Evolutionary conservation across 2,329 filamentous ascomycete genomes (phyloP).

Genomic region (Fusarium caatingaense): DNA sequence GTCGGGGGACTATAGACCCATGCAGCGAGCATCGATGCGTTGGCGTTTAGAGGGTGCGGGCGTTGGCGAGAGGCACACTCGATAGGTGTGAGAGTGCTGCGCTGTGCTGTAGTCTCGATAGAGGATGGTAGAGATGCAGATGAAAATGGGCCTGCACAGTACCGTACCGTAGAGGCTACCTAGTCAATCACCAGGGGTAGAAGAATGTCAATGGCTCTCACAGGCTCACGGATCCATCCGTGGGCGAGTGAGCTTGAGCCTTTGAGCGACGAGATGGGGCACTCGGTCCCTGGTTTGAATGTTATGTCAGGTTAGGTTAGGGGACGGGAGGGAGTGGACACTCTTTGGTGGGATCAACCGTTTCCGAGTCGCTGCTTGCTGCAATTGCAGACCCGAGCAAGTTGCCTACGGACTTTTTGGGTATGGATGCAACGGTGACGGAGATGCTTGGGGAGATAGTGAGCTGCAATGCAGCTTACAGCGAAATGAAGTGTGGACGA

Average conservation of each 20-base stretch:
- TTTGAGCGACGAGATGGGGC: slow-evolving; percentile 34
- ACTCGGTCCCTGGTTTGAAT: slow-evolving; percentile 32
- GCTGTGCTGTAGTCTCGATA: slow-evolving; percentile 15
- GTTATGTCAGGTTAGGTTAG: slow-evolving; percentile 25
- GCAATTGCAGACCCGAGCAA: neutral
- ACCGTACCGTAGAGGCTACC: slow-evolving; percentile 3
- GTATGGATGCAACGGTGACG: slow-evolving; percentile 29
- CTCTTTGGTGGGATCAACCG: slow-evolving; percentile 25
- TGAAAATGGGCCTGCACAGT: slow-evolving; percentile 20
- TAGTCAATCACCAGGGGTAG: slow-evolving; percentile 28
- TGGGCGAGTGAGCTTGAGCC: slow-evolving; percentile 33
- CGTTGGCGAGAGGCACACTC: slow-evolving; percentile 41
- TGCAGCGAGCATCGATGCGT: slow-evolving; percentile 62
- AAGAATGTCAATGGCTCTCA: slow-evolving; percentile 32
- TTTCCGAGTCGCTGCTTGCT: slow-evolving; percentile 27
- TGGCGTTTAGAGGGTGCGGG: slow-evolving; percentile 54
- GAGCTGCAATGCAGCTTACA: slow-evolving; percentile 31
- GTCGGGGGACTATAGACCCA: slow-evolving; percentile 57
- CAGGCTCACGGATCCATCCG: slow-evolving; percentile 38
- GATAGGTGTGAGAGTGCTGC: slow-evolving; percentile 40
- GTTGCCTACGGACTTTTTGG: slow-evolving; percentile 10
- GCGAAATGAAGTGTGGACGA: slow-evolving; percentile 12
- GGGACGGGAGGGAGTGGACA: slow-evolving; percentile 37
- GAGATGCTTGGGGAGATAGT: slow-evolving; percentile 32
- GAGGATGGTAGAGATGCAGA: slow-evolving; percentile 22